phyloP scores from a whole-genome alignment of 306 rosid species.

The Casuarina equisetifolia region DNA sequence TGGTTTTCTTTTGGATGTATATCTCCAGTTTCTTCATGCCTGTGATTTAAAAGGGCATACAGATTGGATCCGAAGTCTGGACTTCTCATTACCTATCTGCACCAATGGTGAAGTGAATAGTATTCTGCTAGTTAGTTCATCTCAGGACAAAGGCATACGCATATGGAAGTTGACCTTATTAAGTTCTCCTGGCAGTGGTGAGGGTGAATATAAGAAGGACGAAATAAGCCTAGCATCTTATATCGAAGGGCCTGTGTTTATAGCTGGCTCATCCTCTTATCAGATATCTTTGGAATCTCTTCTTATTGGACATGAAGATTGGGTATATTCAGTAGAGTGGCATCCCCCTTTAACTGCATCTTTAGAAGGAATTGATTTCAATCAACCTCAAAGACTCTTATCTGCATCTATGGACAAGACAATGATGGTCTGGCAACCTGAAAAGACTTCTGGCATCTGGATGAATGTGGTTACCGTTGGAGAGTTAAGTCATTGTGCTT shows the following conservation, averaged over 20 bases:
- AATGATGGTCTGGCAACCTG: constrained; percentile 99
- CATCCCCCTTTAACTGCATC: constrained; percentile 67
- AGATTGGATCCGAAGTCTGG: constrained; percentile 98
- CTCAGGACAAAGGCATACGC: constrained; percentile 89
- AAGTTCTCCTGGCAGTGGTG: constrained; percentile 39
- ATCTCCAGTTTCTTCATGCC: constrained; percentile 64
- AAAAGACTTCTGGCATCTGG: constrained; percentile 89
- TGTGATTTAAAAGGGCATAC: constrained; percentile 93
- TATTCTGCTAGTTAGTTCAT: constrained; percentile 83
- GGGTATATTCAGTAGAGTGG: constrained; percentile 96
- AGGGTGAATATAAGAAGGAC: constrained; percentile 41
- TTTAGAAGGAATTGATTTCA: constrained; percentile 42
- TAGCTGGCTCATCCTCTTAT: constrained; percentile 66
- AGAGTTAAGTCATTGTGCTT: constrained; percentile 91
- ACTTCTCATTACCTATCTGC: constrained; percentile 74
- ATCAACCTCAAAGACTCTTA: constrained; percentile 82
- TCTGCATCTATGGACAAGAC: constrained; percentile 99
- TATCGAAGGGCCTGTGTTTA: constrained; percentile 84
- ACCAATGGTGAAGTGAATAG: constrained; percentile 48
- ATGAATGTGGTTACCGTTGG: constrained; percentile 98
- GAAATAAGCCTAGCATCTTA: constrained; percentile 76
- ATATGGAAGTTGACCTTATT: constrained; percentile 74
- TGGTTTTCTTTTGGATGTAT: constrained; percentile 22
- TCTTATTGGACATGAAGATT: constrained; percentile 93
- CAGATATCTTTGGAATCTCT: constrained; percentile 94